Percentiles rank a stretch among this genome's conserved stretches.
Evolutionary conservation across 352 stramenopile genomes (phyloP).

Genomic region (Plasmopara muralis): DNA sequence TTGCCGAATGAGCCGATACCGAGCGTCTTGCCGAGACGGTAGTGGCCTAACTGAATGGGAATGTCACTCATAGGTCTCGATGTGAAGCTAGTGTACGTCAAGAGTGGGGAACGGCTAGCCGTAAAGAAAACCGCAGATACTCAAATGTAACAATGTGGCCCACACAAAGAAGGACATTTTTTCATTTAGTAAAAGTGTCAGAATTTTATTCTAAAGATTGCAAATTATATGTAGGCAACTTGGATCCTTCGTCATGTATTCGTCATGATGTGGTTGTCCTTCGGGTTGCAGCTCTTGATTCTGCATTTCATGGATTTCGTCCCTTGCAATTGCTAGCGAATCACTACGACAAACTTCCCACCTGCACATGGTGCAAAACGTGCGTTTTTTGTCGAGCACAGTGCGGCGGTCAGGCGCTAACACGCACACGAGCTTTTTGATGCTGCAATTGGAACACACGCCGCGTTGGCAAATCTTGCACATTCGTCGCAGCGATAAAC

Average conservation of each 20-base stretch:
- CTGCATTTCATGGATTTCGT: constrained; percentile 24
- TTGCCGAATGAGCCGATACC: constrained; percentile 99
- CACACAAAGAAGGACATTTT: neutral
- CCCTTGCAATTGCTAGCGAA: constrained; percentile 21
- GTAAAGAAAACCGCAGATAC: too few species aligned
- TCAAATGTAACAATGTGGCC: neutral
- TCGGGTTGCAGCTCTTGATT: neutral
- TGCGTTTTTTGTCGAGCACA: constrained; percentile 30
- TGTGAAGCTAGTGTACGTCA: neutral
- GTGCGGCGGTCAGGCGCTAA: constrained; percentile 29
- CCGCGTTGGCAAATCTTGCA: constrained; percentile 23
- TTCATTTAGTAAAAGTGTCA: neutral
- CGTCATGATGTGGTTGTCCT: constrained; percentile 18
- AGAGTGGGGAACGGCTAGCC: neutral
- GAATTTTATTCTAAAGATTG: neutral
- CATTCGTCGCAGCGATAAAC: constrained; percentile 14
- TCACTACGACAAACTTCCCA: constrained; percentile 24
- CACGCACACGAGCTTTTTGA: constrained; percentile 38
- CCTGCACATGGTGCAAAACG: constrained; percentile 31
- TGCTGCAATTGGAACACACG: constrained; percentile 28
- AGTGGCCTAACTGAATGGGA: constrained; percentile 95
- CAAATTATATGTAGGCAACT: neutral
- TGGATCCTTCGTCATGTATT: neutral
- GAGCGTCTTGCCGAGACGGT: constrained; percentile 98
- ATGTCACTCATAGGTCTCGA: constrained; percentile 63